Evolutionary conservation across 768 basidiomycete genomes (phyloP).

Genomic region (Pulveroboletus ravenelii): DNA sequence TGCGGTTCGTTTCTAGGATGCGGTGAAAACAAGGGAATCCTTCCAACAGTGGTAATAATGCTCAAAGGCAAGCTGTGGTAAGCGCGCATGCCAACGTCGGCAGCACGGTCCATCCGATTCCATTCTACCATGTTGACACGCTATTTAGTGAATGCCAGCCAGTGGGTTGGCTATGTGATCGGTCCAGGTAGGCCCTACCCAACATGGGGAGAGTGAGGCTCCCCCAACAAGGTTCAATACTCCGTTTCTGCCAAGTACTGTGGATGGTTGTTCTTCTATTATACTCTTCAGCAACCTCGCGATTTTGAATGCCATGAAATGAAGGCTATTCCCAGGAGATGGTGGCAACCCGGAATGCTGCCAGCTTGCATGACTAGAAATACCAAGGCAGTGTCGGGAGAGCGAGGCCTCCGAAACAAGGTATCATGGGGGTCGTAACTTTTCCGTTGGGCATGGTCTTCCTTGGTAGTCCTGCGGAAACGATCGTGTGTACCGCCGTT

Average conservation of each 20-base stretch:
- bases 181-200: neutral
- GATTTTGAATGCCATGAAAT: neutral
- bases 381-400: neutral
- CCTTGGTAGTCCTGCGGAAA: too few species aligned
- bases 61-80: slow-evolving; percentile 1
- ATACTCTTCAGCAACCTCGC: neutral
- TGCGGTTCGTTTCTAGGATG: slow-evolving; percentile 7
- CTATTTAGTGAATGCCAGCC: neutral
- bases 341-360: neutral
- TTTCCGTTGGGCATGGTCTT: neutral
- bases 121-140: neutral
- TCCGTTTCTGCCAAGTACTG: too few species aligned
- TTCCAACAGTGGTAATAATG: neutral
- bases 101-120: neutral
- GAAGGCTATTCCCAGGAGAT: neutral
- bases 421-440: neutral
- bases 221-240: too few species aligned
- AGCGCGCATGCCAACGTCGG: slow-evolving; percentile 10
- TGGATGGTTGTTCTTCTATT: neutral
- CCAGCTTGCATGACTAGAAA: neutral
- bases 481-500: neutral
- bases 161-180: slow-evolving; percentile 1
- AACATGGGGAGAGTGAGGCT: neutral
- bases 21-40: neutral
- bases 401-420: neutral